Evolutionary conservation across 2,329 filamentous ascomycete species (phyloP).

Genomic region (Fusarium torulosum): DNA sequence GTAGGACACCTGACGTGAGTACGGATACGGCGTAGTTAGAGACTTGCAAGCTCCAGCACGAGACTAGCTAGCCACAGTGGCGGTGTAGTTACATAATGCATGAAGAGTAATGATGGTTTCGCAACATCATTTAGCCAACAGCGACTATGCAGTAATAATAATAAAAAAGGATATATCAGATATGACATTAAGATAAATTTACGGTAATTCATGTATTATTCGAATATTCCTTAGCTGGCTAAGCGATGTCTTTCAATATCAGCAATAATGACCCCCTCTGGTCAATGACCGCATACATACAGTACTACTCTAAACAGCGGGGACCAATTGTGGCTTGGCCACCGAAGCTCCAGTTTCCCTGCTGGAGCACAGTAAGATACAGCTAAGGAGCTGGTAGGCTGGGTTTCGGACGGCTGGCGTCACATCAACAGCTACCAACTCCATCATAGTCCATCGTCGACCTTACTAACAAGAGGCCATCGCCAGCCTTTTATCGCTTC

Average conservation of each 20-base stretch:
- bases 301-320: conserved; percentile 20
- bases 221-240: no score
- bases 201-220: background rate
- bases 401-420: conserved; percentile 42
- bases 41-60: conserved; percentile 42
- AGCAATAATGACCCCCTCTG: background rate
- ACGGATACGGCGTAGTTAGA: conserved; percentile 5
- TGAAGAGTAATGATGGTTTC: conserved; percentile 37
- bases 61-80: conserved; percentile 45
- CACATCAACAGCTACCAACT: conserved; percentile 47
- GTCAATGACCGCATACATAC: conserved; percentile 33
- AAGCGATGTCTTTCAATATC: background rate
- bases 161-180: background rate
- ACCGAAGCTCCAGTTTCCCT: conserved; percentile 34
- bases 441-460: conserved; percentile 38
- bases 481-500: conserved; percentile 32
- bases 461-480: conserved; percentile 42
- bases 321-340: conserved; percentile 38
- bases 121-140: background rate
- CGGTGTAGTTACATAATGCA: conserved; percentile 51
- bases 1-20: conserved; percentile 46
- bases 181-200: background rate
- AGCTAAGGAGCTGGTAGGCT: conserved; percentile 26
- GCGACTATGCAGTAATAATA: background rate
- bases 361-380: conserved; percentile 33